A percentile compares a stretch with the other conserved stretches of the same genome.
phyloP scores from a whole-genome alignment of 176 grass and related monocot genomes.

The Zoysia pacifica region DNA sequence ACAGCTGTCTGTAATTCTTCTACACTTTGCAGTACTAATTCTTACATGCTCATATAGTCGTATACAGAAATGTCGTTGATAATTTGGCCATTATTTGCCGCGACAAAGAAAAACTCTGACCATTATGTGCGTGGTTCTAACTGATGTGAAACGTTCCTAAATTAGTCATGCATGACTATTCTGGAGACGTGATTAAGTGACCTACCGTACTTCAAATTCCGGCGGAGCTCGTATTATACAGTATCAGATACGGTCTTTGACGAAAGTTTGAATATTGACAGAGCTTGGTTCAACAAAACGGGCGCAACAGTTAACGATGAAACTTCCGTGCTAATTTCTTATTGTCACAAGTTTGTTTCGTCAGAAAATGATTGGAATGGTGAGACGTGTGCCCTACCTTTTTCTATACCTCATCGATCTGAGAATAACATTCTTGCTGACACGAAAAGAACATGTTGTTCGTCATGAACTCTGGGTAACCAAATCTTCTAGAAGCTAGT shows the following conservation, averaged over 20 bases:
- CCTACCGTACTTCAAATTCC: neutral
- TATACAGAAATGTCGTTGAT: no score
- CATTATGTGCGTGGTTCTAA: no score
- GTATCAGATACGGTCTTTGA: neutral
- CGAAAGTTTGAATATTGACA: neutral
- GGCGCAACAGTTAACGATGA: neutral
- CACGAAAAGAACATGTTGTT: neutral
- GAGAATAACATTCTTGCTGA: neutral
- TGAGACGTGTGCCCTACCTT: neutral
- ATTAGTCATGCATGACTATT: constrained; percentile 1
- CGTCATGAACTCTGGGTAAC: neutral
- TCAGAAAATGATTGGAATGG: constrained; percentile 1
- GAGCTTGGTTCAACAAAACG: constrained; percentile 2
- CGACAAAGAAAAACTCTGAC: no score
- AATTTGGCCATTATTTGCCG: neutral
- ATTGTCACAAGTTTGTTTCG: neutral
- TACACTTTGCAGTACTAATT: neutral
- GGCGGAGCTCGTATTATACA: neutral
- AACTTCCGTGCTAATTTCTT: constrained; percentile 7
- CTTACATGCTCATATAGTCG: no score
- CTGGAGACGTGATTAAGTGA: constrained; percentile 20
- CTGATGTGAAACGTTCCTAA: neutral
- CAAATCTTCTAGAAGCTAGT: no score
- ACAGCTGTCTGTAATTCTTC: neutral
- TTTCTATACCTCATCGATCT: neutral